Conservation (phyloP, 2,329 filamentous ascomycete genomes). For the Colletotrichum lentis region DNA sequence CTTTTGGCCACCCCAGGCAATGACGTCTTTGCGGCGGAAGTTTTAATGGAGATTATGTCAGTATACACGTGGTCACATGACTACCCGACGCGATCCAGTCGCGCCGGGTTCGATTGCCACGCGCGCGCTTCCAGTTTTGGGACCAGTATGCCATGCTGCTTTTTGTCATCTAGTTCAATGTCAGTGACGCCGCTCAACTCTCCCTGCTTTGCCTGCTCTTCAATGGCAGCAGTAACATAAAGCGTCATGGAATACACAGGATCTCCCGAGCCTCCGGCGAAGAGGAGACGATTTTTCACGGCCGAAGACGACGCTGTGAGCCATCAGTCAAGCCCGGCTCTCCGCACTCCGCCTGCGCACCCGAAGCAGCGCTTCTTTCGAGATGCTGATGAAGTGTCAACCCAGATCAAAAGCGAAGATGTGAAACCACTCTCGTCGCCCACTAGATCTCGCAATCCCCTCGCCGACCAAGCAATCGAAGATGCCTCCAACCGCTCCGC, state of each 20-base stretch:
- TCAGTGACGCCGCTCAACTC: background rate
- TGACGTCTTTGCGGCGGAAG: constrained; percentile 26
- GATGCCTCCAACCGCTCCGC: constrained; percentile 37
- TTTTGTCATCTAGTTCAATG: constrained; percentile 4
- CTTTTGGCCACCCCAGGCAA: constrained; percentile 14
- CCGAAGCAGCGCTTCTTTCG: constrained; percentile 50
- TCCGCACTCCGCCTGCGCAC: constrained; percentile 34
- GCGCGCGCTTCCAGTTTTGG: constrained; percentile 53
- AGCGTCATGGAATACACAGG: constrained; percentile 51
- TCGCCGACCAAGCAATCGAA: constrained; percentile 39
- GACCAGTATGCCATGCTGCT: background rate
- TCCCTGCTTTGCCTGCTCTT: background rate
- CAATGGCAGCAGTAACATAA: constrained; percentile 8
- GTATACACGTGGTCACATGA: constrained; percentile 52
- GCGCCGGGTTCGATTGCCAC: constrained; percentile 44
- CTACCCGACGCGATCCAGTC: constrained; percentile 48
- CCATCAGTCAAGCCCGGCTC: constrained; percentile 31
- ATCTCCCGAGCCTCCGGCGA: constrained; percentile 55
- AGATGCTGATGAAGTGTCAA: constrained; percentile 46
- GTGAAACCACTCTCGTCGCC: constrained; percentile 28
- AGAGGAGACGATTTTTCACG: constrained; percentile 57
- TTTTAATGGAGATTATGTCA: constrained; percentile 32
- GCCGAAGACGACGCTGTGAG: constrained; percentile 45
- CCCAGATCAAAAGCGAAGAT: constrained; percentile 40
- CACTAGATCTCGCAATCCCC: constrained; percentile 37